Base-by-base conservation (phyloP, 2,329 filamentous ascomycete genomes). In the Trichophyton rubrum region DNA sequence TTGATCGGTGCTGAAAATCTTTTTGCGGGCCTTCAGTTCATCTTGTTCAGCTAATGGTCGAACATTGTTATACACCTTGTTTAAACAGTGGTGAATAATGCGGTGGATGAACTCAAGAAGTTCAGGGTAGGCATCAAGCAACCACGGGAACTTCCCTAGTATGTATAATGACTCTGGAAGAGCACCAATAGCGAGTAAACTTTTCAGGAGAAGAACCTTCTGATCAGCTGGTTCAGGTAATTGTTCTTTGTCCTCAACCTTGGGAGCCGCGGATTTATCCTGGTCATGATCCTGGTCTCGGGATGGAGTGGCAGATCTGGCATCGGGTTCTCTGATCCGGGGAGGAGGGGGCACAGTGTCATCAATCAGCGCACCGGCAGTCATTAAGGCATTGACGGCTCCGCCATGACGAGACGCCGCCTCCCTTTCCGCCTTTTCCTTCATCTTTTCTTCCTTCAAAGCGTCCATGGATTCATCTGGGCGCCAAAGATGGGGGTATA, bases 91-190 rank as follows among this genome's bases (percentile, higher is more conserved):
- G 66, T 90, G 85, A 2, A 95, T 78, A 30, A 99, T 87, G 40
- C 95, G 89, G 72, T 95, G 88, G 58, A 97, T 82, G 60, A 85
- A 86, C 35, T 88, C 85, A 2, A 89, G 82, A 9, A 97, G 80
- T 53, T 96, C 89, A 0, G 89, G 85, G 65, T 89, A 92, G 3
- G 86, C 83, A 62, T 96, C 90, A 9, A 90, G 82, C 56, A 99
- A 81, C 91, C 93, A 99, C 13, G 90, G 89, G 67, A 96, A 96
- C 59, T 88, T 86, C 38, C 92, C 92, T 6, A 96, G 82, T 60
- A 99, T 89, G 72, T 92, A 97, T 1, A 99, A 79, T 1, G 93
- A 86, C 74, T 99, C 93, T 0, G 93, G 93, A 38, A 99, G 80
- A 30, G 93, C 92, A 45, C 95, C 93, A 61, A 96, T 93, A 3